Evolutionary conservation across 2,329 filamentous ascomycete species (phyloP).

Genomic region (Phyllosticta capitalensis): DNA sequence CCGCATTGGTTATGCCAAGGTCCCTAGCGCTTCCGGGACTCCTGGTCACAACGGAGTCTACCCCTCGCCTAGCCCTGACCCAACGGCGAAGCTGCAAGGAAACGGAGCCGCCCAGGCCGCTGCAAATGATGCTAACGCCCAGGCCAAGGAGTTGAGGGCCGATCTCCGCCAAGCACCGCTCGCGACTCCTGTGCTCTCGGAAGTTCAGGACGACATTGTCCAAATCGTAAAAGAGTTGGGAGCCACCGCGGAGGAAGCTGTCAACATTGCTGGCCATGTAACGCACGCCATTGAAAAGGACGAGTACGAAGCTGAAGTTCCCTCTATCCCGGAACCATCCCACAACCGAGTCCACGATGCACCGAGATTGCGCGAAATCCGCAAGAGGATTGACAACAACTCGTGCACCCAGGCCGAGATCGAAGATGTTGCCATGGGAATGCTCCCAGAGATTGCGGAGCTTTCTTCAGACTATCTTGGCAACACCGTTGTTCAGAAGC

Average conservation of each 20-base stretch:
- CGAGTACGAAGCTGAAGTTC: slow-evolving; percentile 70
- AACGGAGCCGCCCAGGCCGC: slow-evolving; percentile 17
- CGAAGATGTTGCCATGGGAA: slow-evolving; percentile 81
- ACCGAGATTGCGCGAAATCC: slow-evolving; percentile 86
- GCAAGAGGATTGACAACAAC: slow-evolving; percentile 95
- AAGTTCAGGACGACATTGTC: slow-evolving; percentile 74
- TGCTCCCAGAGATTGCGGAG: slow-evolving; percentile 95
- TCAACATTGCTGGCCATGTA: slow-evolving; percentile 62
- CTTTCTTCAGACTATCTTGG: slow-evolving; percentile 91
- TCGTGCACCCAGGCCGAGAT: slow-evolving; percentile 78
- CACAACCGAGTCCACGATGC: slow-evolving; percentile 88
- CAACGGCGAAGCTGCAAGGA: slow-evolving; percentile 35
- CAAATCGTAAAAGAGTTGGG: slow-evolving; percentile 84
- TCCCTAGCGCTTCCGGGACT: slow-evolving; percentile 77
- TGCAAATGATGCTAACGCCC: slow-evolving; percentile 28
- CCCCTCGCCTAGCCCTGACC: slow-evolving; percentile 84
- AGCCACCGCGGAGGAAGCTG: slow-evolving; percentile 67
- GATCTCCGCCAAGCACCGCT: slow-evolving; percentile 45
- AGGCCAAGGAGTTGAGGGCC: slow-evolving; percentile 28
- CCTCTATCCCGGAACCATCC: slow-evolving; percentile 77
- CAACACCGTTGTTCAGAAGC: slow-evolving; percentile 98
- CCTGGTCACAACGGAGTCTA: slow-evolving; percentile 82
- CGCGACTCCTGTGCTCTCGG: slow-evolving; percentile 61
- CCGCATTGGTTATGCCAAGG: slow-evolving; percentile 94
- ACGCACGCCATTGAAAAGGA: slow-evolving; percentile 68